These are phyloP conservation scores for Dryadomyces quercivorus DNA, from an alignment of 2,329 filamentous ascomycete species.

Conservation along the genomic window DNA sequence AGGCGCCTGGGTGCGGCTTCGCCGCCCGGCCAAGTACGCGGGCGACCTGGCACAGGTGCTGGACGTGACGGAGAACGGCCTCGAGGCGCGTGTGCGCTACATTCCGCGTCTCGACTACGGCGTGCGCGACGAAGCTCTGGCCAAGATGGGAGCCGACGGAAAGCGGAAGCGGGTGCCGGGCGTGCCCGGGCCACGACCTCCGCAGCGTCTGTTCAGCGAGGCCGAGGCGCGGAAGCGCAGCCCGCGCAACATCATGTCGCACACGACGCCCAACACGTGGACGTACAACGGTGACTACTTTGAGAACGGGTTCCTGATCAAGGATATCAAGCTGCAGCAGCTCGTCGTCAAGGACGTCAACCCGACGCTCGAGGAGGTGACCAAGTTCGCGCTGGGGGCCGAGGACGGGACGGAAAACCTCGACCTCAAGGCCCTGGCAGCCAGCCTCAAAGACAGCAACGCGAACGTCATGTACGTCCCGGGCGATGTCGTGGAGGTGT, in stretches of 20 bases:
- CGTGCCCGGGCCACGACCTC: slow-evolving; percentile 56
- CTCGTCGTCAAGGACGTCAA: slow-evolving; percentile 83
- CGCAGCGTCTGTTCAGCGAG: slow-evolving; percentile 86
- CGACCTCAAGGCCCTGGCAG: slow-evolving; percentile 80
- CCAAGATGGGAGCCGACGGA: slow-evolving; percentile 35
- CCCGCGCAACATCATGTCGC: slow-evolving; percentile 48
- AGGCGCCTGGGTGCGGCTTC: slow-evolving; percentile 85
- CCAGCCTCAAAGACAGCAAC: slow-evolving; percentile 76
- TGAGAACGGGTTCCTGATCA: slow-evolving; percentile 83
- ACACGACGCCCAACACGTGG: slow-evolving; percentile 69
- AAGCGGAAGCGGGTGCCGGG: slow-evolving; percentile 69
- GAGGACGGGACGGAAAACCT: slow-evolving; percentile 91
- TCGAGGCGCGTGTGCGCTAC: slow-evolving; percentile 75
- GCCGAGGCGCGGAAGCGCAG: slow-evolving; percentile 83
- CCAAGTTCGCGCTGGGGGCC: slow-evolving; percentile 76
- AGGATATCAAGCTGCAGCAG: slow-evolving; percentile 82
- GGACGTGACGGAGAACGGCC: slow-evolving; percentile 83
- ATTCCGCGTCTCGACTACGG: slow-evolving; percentile 91
- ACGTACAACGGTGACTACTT: slow-evolving; percentile 83
- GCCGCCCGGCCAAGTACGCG: slow-evolving; percentile 65
- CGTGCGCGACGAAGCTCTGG: slow-evolving; percentile 59
- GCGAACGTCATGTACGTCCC: slow-evolving; percentile 76
- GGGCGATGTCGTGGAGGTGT: slow-evolving; percentile 94
- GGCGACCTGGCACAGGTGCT: slow-evolving; percentile 87
- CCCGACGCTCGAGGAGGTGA: slow-evolving; percentile 87